These are phyloP conservation scores for maize (Zea mays) DNA, from an alignment of 176 grass and related monocot genomes.

Conservation along the genomic window Zm-B73-REFERENCE-NAM-5.0 NC_050096.1:27979501-27980000, in stretches of 20 bases:
- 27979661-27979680: no score
- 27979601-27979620: no score
- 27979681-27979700: background rate
- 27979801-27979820: background rate
- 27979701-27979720: conserved; percentile 10
- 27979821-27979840: background rate
- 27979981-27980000: background rate
- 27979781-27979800: background rate
- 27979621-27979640: no score
- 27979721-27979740: conserved; percentile 5
- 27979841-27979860: no score
- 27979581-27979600: no score
- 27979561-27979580: no score
- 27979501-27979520: no score
- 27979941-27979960: background rate
- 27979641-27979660: no score
- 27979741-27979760: background rate
- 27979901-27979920: background rate
- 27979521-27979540: no score
- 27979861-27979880: background rate
- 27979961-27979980: background rate
- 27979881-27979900: background rate
- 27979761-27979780: conserved; percentile 3
- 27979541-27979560: no score
- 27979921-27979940: conserved; percentile 14